A percentile compares a stretch with the other conserved stretches of the same genome.
These are phyloP conservation scores for Strobilomyces dryophilus DNA, from an alignment of 768 basidiomycete species.

Conservation along the genomic window DNA sequence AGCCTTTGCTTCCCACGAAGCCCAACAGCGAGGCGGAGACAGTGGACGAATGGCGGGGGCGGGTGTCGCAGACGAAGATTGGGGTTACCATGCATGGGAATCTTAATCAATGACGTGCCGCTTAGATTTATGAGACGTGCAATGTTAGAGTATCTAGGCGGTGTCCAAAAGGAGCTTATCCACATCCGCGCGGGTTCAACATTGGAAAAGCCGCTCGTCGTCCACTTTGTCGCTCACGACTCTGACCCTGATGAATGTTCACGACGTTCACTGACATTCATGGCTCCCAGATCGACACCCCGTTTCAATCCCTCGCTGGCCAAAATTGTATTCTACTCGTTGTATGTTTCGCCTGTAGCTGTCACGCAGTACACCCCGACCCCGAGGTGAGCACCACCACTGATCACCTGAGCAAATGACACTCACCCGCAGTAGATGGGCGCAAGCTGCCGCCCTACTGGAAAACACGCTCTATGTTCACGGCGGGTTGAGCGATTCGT, in stretches of 20 bases:
- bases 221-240: slow-evolving; percentile 1
- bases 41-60: slow-evolving; percentile 21
- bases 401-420: not conserved
- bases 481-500: slow-evolving; percentile 77
- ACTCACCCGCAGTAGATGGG: slow-evolving; percentile 62
- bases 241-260: slow-evolving; percentile 16
- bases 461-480: slow-evolving; percentile 63
- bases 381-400: slow-evolving; percentile 19
- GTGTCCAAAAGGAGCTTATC: slow-evolving; percentile 10
- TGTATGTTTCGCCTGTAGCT: slow-evolving; percentile 14
- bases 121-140: slow-evolving; percentile 19
- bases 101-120: slow-evolving; percentile 22
- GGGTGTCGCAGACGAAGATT: slow-evolving; percentile 19
- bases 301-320: not conserved
- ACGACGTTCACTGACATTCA: slow-evolving; percentile 10
- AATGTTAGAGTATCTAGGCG: not conserved
- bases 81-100: no score
- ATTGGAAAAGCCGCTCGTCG: not conserved
- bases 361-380: slow-evolving; percentile 23
- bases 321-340: slow-evolving; percentile 2
- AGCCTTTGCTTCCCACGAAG: slow-evolving; percentile 35
- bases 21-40: slow-evolving; percentile 12
- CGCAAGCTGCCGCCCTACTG: slow-evolving; percentile 62
- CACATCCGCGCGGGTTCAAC: slow-evolving; percentile 7
- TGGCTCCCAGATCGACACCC: slow-evolving; percentile 1